Evolutionary conservation across 441 rosid species (phyloP).

Genomic region (Eruca vesicaria): DNA sequence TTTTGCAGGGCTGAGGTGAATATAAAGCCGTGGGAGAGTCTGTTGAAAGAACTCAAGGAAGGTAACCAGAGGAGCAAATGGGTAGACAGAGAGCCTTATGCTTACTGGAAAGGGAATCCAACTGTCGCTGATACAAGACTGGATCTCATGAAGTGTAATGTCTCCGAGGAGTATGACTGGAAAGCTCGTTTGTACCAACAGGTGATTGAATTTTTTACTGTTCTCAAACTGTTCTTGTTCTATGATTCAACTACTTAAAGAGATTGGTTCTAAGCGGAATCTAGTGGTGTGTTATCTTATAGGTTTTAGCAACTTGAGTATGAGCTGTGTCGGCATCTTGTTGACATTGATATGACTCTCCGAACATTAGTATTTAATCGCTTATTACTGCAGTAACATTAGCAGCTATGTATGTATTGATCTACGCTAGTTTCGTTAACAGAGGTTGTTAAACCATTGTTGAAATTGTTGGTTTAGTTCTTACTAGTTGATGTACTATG

Average conservation of each 20-base stretch:
- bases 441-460: too few species aligned
- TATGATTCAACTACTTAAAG: background rate
- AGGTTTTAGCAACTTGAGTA: background rate
- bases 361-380: too few species aligned
- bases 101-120: conserved; percentile 69
- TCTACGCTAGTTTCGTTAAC: too few species aligned
- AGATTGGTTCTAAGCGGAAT: background rate
- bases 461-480: background rate
- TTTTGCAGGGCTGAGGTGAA: conserved; percentile 58
- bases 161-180: conserved; percentile 49
- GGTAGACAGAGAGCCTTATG: conserved; percentile 58
- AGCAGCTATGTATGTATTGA: too few species aligned
- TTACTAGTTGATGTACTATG: background rate
- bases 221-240: conserved; percentile 1
- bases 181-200: conserved; percentile 49
- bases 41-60: conserved; percentile 45
- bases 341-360: background rate
- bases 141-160: conserved; percentile 61
- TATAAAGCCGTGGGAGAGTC: conserved; percentile 53
- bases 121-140: conserved; percentile 41
- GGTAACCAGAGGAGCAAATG: conserved; percentile 50
- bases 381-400: too few species aligned
- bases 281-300: background rate
- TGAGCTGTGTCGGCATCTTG: background rate
- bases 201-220: conserved; percentile 27